These are phyloP conservation scores for Cucurbita argyrosperma DNA, from an alignment of 306 rosid species.

Conservation along the genomic window DNA sequence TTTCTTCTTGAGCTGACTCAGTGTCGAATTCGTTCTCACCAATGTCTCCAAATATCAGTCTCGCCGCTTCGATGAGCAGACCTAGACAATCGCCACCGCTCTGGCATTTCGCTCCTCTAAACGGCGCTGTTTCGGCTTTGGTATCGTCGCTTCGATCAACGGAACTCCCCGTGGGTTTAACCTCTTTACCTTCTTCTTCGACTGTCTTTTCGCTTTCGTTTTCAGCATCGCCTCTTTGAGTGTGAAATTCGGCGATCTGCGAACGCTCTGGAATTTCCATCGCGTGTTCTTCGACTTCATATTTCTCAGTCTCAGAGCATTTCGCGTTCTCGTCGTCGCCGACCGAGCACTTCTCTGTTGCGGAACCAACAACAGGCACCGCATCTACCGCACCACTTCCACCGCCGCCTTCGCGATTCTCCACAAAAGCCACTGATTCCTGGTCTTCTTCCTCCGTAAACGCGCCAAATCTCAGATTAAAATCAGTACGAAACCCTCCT, in stretches of 20 bases:
- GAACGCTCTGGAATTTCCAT: conserved; percentile 5
- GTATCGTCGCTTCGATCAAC: not conserved
- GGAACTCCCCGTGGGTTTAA: not conserved
- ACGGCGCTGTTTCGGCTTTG: conserved; percentile 11
- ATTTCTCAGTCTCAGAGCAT: not conserved
- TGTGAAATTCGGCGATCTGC: not conserved
- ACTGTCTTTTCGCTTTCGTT: conserved; percentile 1
- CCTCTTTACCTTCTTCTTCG: not conserved
- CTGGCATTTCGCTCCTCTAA: not conserved
- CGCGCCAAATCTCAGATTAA: conserved; percentile 17
- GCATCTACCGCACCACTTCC: not conserved
- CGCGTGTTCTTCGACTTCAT: not conserved
- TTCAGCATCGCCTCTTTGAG: not conserved
- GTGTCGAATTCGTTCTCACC: conserved; percentile 14
- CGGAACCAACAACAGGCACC: not conserved
- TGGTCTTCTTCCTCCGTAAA: not conserved
- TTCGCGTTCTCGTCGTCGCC: not conserved
- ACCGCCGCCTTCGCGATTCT: not conserved
- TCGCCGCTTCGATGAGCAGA: conserved; percentile 36
- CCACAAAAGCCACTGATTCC: conserved; percentile 2
- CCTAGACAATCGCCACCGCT: conserved; percentile 17
- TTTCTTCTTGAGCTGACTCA: not conserved
- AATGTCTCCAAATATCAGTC: conserved; percentile 11
- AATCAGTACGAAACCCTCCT: conserved; percentile 14
- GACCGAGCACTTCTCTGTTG: not conserved